A percentile compares a stretch with the other conserved stretches of the same genome.
Evolutionary conservation across 2,329 filamentous ascomycete genomes (phyloP).

Genomic region (Xylariales sp.): DNA sequence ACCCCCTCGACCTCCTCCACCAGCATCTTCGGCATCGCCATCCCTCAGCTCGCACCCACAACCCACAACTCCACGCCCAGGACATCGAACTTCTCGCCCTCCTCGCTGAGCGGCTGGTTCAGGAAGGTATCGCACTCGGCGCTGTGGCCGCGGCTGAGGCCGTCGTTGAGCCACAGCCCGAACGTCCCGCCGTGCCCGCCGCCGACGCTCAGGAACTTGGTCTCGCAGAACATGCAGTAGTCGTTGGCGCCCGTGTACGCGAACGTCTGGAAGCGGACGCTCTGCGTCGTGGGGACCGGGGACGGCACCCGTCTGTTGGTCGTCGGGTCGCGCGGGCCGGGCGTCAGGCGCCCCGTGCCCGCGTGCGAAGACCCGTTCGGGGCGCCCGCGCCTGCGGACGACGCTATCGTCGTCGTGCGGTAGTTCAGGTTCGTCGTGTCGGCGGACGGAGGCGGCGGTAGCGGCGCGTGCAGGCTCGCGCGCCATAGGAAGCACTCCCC

Average conservation of each 20-base stretch:
- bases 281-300: constrained; percentile 61
- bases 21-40: neutral
- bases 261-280: constrained; percentile 95
- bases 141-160: constrained; percentile 85
- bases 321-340: constrained; percentile 45
- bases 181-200: constrained; percentile 91
- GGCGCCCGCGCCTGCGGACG: constrained; percentile 33
- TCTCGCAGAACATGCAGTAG: constrained; percentile 94
- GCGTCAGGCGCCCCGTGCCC: constrained; percentile 49
- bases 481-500: constrained; percentile 97
- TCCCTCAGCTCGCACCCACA: constrained; percentile 65
- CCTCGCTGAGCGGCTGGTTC: constrained; percentile 92
- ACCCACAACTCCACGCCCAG: constrained; percentile 95
- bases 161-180: constrained; percentile 91
- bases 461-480: constrained; percentile 72
- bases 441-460: constrained; percentile 76
- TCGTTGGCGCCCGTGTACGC: constrained; percentile 96
- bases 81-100: constrained; percentile 91
- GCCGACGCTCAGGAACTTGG: constrained; percentile 75
- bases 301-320: constrained; percentile 42
- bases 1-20: constrained; percentile 26
- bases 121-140: constrained; percentile 90
- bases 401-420: constrained; percentile 57
- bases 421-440: constrained; percentile 60
- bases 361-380: constrained; percentile 28